phyloP scores from a whole-genome alignment of 176 grass and related monocot species.

The Chrysopogon serrulatus region DNA sequence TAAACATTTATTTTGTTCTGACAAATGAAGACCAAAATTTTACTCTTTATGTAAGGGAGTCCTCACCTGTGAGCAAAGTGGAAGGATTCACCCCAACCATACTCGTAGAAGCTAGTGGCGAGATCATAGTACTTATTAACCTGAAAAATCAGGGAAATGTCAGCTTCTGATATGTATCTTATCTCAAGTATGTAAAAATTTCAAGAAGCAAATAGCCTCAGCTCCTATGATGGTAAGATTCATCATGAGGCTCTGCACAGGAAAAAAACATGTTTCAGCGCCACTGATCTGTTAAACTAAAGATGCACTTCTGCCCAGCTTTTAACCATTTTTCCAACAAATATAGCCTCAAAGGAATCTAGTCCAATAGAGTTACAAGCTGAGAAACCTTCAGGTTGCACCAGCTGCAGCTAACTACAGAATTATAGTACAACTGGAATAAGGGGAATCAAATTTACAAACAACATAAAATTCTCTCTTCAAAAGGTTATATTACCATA shows the following conservation, averaged over 20 bases:
- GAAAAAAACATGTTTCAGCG: background rate
- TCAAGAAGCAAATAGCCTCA: background rate
- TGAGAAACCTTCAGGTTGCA: background rate
- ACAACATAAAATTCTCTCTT: background rate
- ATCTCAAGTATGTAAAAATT: background rate
- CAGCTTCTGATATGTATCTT: background rate
- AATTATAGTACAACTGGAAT: background rate
- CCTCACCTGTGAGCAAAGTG: slow-evolving; percentile 95
- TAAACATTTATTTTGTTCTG: background rate
- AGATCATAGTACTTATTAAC: slow-evolving; percentile 99
- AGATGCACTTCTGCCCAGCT: background rate
- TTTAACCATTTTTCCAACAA: background rate
- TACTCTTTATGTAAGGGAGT: background rate
- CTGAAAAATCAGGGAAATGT: slow-evolving; percentile 33
- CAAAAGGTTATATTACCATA: slow-evolving; percentile 53
- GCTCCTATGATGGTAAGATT: background rate
- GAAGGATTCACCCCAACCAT: slow-evolving; percentile 99
- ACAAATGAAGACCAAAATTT: background rate
- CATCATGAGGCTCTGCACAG: background rate
- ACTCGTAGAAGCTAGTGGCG: slow-evolving; percentile 97
- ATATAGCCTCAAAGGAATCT: background rate
- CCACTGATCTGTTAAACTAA: background rate
- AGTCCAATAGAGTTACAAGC: background rate
- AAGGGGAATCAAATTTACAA: background rate
- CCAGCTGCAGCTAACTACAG: background rate